Percentiles rank a stretch among this genome's conserved stretches.
These are phyloP conservation scores for Trichoderma sp. DNA, from an alignment of 2,329 filamentous ascomycete species.

Conservation along the genomic window DNA sequence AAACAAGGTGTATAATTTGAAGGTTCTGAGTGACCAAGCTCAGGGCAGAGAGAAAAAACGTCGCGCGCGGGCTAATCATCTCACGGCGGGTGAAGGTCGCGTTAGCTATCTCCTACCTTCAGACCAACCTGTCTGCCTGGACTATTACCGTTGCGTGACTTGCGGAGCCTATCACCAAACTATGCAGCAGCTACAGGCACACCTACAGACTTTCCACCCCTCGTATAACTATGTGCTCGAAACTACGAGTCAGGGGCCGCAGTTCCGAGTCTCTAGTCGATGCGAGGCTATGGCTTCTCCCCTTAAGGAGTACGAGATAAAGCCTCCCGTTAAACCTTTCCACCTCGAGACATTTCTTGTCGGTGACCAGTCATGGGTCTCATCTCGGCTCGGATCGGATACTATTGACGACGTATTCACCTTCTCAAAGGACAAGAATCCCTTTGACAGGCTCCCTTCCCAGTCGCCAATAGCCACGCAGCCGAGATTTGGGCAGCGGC, in stretches of 20 bases:
- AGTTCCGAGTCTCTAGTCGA: conserved; percentile 44
- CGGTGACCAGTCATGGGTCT: conserved; percentile 51
- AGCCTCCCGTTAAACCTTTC: conserved; percentile 46
- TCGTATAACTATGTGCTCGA: conserved; percentile 48
- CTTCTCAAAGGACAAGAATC: conserved; percentile 31
- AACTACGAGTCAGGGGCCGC: conserved; percentile 41
- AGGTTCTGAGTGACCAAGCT: conserved; percentile 59
- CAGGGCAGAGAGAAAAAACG: conserved; percentile 55
- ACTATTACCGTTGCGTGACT: conserved; percentile 53
- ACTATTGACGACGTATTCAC: conserved; percentile 33
- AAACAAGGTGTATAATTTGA: conserved; percentile 61
- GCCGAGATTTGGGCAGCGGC: conserved; percentile 22
- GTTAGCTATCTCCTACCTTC: conserved; percentile 50
- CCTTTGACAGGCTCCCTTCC: conserved; percentile 31
- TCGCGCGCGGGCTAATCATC: conserved; percentile 33
- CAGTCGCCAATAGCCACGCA: conserved; percentile 30
- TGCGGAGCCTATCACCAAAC: conserved; percentile 52
- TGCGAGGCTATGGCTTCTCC: conserved; percentile 35
- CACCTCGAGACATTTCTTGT: conserved; percentile 47
- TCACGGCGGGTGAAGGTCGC: conserved; percentile 41
- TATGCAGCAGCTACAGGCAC: conserved; percentile 50
- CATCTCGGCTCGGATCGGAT: conserved; percentile 44
- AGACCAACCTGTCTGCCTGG: conserved; percentile 49
- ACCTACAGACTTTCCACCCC: conserved; percentile 49
- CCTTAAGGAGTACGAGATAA: conserved; percentile 46